Conservation (phyloP, 768 basidiomycete species). For the Macrocybe gigantea region DNA sequence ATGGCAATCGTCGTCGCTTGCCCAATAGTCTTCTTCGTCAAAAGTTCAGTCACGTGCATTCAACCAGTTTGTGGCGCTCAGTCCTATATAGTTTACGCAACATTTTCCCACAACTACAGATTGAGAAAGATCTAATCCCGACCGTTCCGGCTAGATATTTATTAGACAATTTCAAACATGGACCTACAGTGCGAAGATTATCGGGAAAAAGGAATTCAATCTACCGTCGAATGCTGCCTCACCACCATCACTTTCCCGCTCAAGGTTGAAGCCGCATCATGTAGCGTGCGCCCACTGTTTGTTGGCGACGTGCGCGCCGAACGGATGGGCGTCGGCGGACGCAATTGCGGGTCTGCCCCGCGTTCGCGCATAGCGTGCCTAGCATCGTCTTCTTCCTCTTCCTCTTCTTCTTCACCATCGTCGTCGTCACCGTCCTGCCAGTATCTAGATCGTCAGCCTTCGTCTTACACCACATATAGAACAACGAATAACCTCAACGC, state of each 20-base stretch:
- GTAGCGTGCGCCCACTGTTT: constrained; percentile 39
- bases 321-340: constrained; percentile 33
- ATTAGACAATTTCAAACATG: no score
- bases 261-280: constrained; percentile 25
- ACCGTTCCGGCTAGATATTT: no score
- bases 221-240: constrained; percentile 32
- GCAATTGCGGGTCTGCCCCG: constrained; percentile 9
- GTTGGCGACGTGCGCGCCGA: constrained; percentile 50
- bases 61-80: no score
- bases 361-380: constrained; percentile 7
- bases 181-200: no score
- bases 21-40: constrained; percentile 30
- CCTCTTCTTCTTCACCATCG: constrained; percentile 58
- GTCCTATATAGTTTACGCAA: no score
- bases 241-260: constrained; percentile 46
- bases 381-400: constrained; percentile 40
- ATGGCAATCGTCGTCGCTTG: constrained; percentile 8
- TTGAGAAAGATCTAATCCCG: no score
- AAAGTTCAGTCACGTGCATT: no score
- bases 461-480: constrained; percentile 4
- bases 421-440: constrained; percentile 50
- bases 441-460: constrained; percentile 6
- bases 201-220: constrained; percentile 17
- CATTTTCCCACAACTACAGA: no score
- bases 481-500: constrained; percentile 20